Conservation (phyloP, 2,329 filamentous ascomycete species). For the Colletotrichum ledebouriae region DNA sequence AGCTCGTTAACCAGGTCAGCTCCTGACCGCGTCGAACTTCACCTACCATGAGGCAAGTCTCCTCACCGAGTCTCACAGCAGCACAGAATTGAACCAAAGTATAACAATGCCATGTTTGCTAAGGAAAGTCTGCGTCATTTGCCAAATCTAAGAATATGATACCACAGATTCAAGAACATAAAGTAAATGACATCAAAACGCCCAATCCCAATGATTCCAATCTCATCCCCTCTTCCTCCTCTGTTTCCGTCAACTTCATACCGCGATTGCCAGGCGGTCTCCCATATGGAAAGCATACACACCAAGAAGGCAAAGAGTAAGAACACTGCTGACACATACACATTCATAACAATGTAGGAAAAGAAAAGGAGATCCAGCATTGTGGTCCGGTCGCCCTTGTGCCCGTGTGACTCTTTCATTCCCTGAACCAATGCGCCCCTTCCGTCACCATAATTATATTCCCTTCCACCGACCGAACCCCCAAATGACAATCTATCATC, state of each 20-base stretch:
- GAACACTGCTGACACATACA: background rate
- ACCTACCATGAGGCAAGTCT: background rate
- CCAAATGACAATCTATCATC: constrained; percentile 25
- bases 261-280: background rate
- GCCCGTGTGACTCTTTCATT: constrained; percentile 28
- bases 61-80: too few relatives aligned
- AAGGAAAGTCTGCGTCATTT: constrained; percentile 29
- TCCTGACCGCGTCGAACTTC: too few relatives aligned
- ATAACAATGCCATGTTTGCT: constrained; percentile 17
- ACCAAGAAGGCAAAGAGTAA: background rate
- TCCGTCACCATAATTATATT: background rate
- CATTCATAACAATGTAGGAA: constrained; percentile 1
- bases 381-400: constrained; percentile 42
- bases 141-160: background rate
- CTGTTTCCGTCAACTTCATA: background rate
- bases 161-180: background rate
- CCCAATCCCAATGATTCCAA: constrained; percentile 26
- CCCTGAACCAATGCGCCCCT: background rate
- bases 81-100: background rate
- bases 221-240: background rate
- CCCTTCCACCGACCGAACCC: background rate
- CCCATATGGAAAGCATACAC: background rate
- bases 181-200: constrained; percentile 37
- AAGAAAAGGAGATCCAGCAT: constrained; percentile 34
- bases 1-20: too few relatives aligned